phyloP scores from a whole-genome alignment of 805 yeast genomes.

The Nakazawaea siamensis region DNA sequence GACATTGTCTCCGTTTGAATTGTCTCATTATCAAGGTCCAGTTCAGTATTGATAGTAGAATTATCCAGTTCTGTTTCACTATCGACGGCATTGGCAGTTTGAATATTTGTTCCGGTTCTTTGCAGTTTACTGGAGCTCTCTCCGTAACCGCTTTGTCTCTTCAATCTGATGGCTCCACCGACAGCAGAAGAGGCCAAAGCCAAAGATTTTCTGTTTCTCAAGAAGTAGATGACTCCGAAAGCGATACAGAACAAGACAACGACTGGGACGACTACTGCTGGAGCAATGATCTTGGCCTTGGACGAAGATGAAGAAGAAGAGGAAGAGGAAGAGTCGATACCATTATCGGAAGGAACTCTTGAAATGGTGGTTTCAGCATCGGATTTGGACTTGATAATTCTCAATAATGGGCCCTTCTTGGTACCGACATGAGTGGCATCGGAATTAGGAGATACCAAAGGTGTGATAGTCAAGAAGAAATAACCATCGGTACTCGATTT shows the following conservation, averaged over 20 bases:
- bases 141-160: conserved; percentile 6
- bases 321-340: conserved; percentile 10
- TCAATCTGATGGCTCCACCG: conserved; percentile 7
- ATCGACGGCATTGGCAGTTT: conserved; percentile 2
- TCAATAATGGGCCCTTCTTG: conserved; percentile 29
- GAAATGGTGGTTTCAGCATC: conserved; percentile 24
- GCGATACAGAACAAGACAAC: conserved; percentile 23
- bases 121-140: conserved; percentile 5
- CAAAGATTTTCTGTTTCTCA: conserved; percentile 18
- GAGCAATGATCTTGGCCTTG: conserved; percentile 25
- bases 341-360: conserved; percentile 34
- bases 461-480: conserved; percentile 29
- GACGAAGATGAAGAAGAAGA: conserved; percentile 4
- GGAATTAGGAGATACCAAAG: conserved; percentile 25
- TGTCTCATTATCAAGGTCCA: background rate
- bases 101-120: conserved; percentile 4
- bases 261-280: conserved; percentile 36
- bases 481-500: conserved; percentile 21
- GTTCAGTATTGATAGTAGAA: background rate
- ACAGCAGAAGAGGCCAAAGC: conserved; percentile 7
- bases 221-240: conserved; percentile 22
- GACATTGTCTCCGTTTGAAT: background rate
- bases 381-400: conserved; percentile 23
- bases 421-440: conserved; percentile 30
- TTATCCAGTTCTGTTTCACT: conserved; percentile 3